Base-by-base conservation (phyloP, 257 asterid species). In the Solanum pennellii region DNA sequence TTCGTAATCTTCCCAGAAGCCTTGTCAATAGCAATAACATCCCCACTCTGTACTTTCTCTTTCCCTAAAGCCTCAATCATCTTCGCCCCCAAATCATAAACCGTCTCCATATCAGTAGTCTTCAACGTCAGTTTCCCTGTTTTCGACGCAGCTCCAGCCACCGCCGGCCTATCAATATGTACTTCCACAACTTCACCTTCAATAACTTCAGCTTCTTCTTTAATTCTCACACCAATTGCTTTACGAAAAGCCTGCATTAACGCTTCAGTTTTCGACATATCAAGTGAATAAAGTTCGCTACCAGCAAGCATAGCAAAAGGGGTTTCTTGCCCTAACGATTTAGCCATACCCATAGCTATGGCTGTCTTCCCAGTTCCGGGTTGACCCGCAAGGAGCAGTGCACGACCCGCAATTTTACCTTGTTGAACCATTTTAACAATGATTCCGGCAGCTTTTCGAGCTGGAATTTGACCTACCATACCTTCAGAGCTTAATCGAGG, bases 11-110 rank as follows among this genome's bases (percentile, higher is more conserved):
- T 96, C 74, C 99, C 98, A 20, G 98, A 96, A 3, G 98, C 96
- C 90, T 95, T 96, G 88, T 96, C 99, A 88, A 96, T 95, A 7
- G 93, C 98, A 88, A 96, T 90, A 74, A 96, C 97, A 89, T 96
- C 98, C 82, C 98, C 98, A 86, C 99, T 95, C 94, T 94, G 98
- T 86, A 95, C 98, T 76, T 95, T 96, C 87, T 95, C 98, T 95
- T 94, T 96, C 88, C 94, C 98, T 90, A 96, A 83, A 7, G 98
- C 95, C 88, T 96, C 99, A 89, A 95, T 96, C 98, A 96, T 95
- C 92, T 95, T 96, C 13, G 88, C 94, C 76, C 98, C 98, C 91
- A 94, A 91, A 77, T 96, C 99, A 88, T 94, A 95, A 23, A 94
- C 97, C 0, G 97, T 94, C 93, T 94, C 98, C 98, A 96, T 95